These are phyloP conservation scores for Mucor ambiguus DNA, from an alignment of 371 early-diverging fungal genomes.

Conservation along the genomic window DNA sequence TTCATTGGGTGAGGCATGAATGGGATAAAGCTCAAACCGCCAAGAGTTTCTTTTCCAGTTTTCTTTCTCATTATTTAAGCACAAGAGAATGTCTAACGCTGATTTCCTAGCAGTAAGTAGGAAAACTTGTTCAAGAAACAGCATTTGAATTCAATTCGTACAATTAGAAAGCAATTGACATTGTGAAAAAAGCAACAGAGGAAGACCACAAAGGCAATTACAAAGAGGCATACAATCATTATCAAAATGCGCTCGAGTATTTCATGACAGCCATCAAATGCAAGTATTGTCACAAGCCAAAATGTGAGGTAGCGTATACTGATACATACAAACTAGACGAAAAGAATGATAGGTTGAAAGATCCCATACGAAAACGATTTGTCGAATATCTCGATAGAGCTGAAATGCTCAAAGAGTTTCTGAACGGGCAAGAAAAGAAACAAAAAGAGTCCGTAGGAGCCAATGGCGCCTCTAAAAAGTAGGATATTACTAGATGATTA, in stretches of 20 bases:
- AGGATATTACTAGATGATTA: conserved; percentile 51
- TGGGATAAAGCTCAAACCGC: neutral
- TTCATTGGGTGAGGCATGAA: neutral
- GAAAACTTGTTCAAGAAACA: neutral
- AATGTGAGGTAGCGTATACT: neutral
- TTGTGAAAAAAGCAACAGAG: conserved; percentile 92
- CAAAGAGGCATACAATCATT: conserved; percentile 89
- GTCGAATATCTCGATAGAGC: conserved; percentile 94
- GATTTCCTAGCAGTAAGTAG: conserved; percentile 40
- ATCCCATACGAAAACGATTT: conserved; percentile 85
- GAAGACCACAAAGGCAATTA: conserved; percentile 90
- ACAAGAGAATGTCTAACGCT: conserved; percentile 32
- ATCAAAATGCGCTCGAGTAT: conserved; percentile 87
- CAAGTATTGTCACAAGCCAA: conserved; percentile 23
- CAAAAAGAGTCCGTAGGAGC: conserved; percentile 53
- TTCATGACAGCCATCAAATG: conserved; percentile 96
- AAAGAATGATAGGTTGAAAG: conserved; percentile 87
- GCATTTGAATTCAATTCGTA: too few relatives aligned
- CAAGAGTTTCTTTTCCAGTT: conserved; percentile 4
- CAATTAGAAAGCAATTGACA: conserved; percentile 78
- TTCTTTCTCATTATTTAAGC: conserved; percentile 1
- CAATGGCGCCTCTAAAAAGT: conserved; percentile 54
- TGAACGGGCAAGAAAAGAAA: conserved; percentile 65
- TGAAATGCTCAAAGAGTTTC: conserved; percentile 87
- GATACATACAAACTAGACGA: conserved; percentile 63